These are phyloP conservation scores for Perkinsus olseni DNA, from an alignment of 169 alveolate species.

Conservation along the genomic window DNA sequence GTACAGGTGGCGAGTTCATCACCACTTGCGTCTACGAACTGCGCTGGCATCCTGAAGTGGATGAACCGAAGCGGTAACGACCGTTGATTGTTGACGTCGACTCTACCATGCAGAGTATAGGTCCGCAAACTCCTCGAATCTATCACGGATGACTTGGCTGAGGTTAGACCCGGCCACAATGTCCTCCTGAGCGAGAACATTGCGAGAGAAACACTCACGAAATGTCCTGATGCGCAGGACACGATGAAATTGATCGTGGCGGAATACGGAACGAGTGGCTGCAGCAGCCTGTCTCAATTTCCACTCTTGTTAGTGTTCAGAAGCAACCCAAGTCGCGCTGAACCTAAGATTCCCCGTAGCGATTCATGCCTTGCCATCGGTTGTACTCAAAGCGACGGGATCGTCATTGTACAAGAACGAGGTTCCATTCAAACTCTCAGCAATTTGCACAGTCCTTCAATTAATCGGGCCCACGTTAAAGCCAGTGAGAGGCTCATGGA, in stretches of 20 bases:
- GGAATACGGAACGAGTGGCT: too few relatives aligned
- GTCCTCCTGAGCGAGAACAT: background rate
- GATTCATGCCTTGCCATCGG: too few relatives aligned
- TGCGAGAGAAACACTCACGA: too few relatives aligned
- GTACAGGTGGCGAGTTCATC: background rate
- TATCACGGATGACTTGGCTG: background rate
- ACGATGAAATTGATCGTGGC: too few relatives aligned
- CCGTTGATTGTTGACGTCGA: background rate
- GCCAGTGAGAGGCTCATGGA: background rate
- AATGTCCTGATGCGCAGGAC: too few relatives aligned
- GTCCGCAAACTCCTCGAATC: background rate
- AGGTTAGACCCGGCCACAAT: background rate
- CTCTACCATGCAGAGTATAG: background rate
- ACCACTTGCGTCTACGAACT: background rate
- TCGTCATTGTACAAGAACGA: too few relatives aligned
- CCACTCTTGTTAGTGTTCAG: too few relatives aligned
- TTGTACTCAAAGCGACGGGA: too few relatives aligned
- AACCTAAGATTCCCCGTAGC: too few relatives aligned
- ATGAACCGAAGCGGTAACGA: background rate
- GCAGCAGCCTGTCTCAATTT: too few relatives aligned
- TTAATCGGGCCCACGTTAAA: background rate
- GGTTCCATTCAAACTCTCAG: too few relatives aligned
- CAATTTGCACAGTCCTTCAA: background rate
- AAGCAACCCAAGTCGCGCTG: too few relatives aligned
- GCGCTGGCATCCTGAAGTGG: background rate